phyloP scores from a whole-genome alignment of 2,329 filamentous ascomycete species.

The Ilyonectria sp. region DNA sequence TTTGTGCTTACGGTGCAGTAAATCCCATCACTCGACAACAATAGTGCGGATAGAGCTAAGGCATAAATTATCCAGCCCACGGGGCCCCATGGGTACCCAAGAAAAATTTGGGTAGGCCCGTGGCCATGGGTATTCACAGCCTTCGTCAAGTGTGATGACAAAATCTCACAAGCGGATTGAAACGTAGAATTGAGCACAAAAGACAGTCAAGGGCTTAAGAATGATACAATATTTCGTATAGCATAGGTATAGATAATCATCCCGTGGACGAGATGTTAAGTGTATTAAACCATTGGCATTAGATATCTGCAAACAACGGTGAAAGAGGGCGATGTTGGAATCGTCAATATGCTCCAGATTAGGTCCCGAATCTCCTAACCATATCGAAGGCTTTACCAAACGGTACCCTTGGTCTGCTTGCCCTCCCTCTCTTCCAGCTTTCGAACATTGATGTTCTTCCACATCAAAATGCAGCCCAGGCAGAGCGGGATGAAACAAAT shows the following conservation, averaged over 20 bases:
- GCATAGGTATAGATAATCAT: background rate
- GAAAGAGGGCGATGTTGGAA: background rate
- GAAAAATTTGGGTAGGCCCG: too few species aligned
- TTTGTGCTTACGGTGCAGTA: too few species aligned
- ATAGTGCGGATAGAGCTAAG: too few species aligned
- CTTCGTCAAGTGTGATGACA: too few species aligned
- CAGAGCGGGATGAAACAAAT: slow-evolving; percentile 52
- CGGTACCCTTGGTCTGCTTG: slow-evolving; percentile 65
- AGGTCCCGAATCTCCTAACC: background rate
- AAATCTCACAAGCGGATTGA: too few species aligned
- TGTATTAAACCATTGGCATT: background rate
- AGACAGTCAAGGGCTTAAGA: too few species aligned
- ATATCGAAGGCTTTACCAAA: slow-evolving; percentile 49
- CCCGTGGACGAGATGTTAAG: background rate
- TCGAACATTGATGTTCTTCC: slow-evolving; percentile 64
- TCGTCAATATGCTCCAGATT: background rate
- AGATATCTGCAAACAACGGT: background rate
- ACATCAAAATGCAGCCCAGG: slow-evolving; percentile 60
- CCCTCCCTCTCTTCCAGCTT: slow-evolving; percentile 63
- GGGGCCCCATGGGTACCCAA: too few species aligned
- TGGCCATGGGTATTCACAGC: too few species aligned
- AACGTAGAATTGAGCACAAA: too few species aligned
- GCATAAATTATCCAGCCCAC: too few species aligned
- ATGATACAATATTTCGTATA: background rate
- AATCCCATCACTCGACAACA: too few species aligned